Evolutionary conservation across 2,329 filamentous ascomycete species (phyloP).

Genomic region (Teratosphaeria epicoccoides): DNA sequence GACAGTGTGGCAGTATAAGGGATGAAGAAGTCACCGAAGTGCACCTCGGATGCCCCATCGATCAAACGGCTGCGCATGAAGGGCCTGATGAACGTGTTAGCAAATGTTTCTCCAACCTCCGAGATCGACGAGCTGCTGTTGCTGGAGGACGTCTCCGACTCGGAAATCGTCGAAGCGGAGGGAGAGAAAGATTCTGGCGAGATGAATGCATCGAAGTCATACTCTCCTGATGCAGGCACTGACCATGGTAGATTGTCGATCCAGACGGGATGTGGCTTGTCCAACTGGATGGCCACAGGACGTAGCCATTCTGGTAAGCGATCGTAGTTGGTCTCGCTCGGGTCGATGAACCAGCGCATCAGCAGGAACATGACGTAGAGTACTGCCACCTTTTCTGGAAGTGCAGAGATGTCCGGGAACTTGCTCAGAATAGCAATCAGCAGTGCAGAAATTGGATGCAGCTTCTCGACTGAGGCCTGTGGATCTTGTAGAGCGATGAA

Average conservation of each 20-base stretch:
- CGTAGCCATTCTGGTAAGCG: conserved; percentile 63
- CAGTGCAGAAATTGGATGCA: conserved; percentile 68
- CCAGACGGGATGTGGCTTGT: conserved; percentile 66
- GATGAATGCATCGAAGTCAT: background rate
- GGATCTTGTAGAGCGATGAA: conserved; percentile 71
- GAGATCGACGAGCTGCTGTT: background rate
- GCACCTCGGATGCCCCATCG: conserved; percentile 15
- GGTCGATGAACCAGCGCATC: conserved; percentile 72
- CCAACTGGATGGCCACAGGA: conserved; percentile 56
- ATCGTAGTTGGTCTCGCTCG: conserved; percentile 68
- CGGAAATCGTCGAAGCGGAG: background rate
- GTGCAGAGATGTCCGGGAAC: conserved; percentile 67
- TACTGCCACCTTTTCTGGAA: conserved; percentile 73
- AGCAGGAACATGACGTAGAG: conserved; percentile 79
- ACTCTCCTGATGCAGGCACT: conserved; percentile 7
- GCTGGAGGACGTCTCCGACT: background rate
- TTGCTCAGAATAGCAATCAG: conserved; percentile 75
- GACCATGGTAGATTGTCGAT: conserved; percentile 69
- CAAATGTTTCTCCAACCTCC: background rate
- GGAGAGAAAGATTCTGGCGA: background rate
- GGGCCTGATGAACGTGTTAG: conserved; percentile 37
- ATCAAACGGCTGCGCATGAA: conserved; percentile 60
- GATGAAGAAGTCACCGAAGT: conserved; percentile 74
- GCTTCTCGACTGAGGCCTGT: conserved; percentile 8
- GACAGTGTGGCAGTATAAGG: conserved; percentile 66